Conservation (phyloP, 2,329 filamentous ascomycete species). For the Xylariaceae sp. region DNA sequence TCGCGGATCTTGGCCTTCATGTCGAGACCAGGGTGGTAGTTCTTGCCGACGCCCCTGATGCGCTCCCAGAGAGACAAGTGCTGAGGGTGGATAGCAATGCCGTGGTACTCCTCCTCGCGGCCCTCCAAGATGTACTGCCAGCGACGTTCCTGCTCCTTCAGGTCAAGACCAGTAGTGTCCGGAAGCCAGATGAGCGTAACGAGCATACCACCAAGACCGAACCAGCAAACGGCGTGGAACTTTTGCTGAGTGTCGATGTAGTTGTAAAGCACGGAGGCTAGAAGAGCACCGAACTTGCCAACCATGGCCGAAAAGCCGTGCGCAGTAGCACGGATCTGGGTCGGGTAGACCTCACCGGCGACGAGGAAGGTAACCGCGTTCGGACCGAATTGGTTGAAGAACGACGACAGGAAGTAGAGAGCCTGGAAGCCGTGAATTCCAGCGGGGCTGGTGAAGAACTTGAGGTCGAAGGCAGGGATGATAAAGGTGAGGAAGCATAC, state of each 20-base stretch:
- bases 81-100: slow-evolving; percentile 82
- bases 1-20: slow-evolving; percentile 80
- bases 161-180: slow-evolving; percentile 93
- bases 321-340: slow-evolving; percentile 83
- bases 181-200: slow-evolving; percentile 82
- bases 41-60: slow-evolving; percentile 67
- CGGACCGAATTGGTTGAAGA: slow-evolving; percentile 98
- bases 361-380: slow-evolving; percentile 96
- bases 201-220: slow-evolving; percentile 75
- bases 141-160: slow-evolving; percentile 94
- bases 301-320: slow-evolving; percentile 92
- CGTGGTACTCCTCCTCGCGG: slow-evolving; percentile 78
- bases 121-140: slow-evolving; percentile 83
- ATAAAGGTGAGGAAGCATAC: slow-evolving; percentile 92
- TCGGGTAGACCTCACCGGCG: slow-evolving; percentile 93
- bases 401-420: slow-evolving; percentile 96
- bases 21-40: slow-evolving; percentile 78
- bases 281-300: slow-evolving; percentile 82
- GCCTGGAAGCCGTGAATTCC: slow-evolving; percentile 88
- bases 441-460: slow-evolving; percentile 67
- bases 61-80: slow-evolving; percentile 89
- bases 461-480: slow-evolving; percentile 80
- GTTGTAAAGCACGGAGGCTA: slow-evolving; percentile 86
- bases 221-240: slow-evolving; percentile 94
- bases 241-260: slow-evolving; percentile 82